These are phyloP conservation scores for Neonectria magnoliae DNA, from an alignment of 2,329 filamentous ascomycete genomes.

Conservation along the genomic window DNA sequence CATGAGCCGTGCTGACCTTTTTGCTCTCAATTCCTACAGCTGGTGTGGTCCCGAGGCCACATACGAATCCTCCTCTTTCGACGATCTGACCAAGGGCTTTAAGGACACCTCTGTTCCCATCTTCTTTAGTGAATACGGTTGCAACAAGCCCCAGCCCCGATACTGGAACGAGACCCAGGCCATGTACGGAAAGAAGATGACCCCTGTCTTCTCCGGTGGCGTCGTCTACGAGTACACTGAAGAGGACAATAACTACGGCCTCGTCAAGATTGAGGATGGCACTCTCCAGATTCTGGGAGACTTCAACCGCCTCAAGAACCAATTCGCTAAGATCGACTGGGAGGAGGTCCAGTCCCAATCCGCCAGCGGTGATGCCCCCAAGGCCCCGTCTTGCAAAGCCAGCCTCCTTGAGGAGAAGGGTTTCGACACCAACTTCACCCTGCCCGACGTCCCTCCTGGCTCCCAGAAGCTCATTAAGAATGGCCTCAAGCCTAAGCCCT, in stretches of 20 bases:
- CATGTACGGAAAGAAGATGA: conserved; percentile 79
- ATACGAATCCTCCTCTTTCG: conserved; percentile 70
- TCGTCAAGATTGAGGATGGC: conserved; percentile 70
- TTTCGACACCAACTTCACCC: conserved; percentile 83
- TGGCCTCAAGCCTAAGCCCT: conserved; percentile 73
- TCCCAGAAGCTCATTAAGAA: conserved; percentile 78
- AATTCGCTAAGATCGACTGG: conserved; percentile 81
- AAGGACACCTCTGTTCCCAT: conserved; percentile 73
- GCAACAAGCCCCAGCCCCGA: conserved; percentile 77
- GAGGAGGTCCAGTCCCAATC: conserved; percentile 71
- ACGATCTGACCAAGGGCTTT: conserved; percentile 73
- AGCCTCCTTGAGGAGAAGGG: conserved; percentile 72
- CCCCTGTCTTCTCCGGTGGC: conserved; percentile 74
- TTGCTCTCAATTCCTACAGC: conserved; percentile 79
- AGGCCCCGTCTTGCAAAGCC: conserved; percentile 70
- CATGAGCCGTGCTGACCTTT: conserved; percentile 75
- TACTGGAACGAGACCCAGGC: conserved; percentile 79
- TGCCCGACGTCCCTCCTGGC: conserved; percentile 75
- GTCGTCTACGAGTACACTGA: conserved; percentile 85
- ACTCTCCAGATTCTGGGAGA: conserved; percentile 69
- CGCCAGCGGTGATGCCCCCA: conserved; percentile 59
- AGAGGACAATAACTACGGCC: conserved; percentile 72
- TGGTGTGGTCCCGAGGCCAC: conserved; percentile 73
- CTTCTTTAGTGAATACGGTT: conserved; percentile 86
- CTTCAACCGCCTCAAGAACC: conserved; percentile 77